These are phyloP conservation scores for Aphanocladium album DNA, from an alignment of 2,329 filamentous ascomycete genomes.

Conservation along the genomic window DNA sequence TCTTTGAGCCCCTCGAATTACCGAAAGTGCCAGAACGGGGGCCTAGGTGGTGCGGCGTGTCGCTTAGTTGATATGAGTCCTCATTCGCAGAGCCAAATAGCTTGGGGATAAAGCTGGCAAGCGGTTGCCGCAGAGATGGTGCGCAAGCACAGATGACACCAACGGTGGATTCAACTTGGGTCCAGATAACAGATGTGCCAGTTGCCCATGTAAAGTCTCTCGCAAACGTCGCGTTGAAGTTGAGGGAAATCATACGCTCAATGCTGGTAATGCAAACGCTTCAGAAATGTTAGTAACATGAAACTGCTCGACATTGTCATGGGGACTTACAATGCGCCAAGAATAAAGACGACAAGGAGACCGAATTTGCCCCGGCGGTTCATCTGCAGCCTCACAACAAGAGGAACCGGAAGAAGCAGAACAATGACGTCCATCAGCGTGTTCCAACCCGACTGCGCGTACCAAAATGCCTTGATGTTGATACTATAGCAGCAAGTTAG, in stretches of 20 bases:
- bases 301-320: neutral
- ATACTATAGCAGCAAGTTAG: neutral
- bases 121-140: slow-evolving; percentile 1
- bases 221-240: slow-evolving; percentile 10
- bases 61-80: slow-evolving; percentile 8
- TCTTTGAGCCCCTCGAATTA: slow-evolving; percentile 2
- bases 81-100: neutral
- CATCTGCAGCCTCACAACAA: slow-evolving; percentile 5
- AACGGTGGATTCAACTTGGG: slow-evolving; percentile 11
- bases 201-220: slow-evolving; percentile 11
- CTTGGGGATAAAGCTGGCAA: slow-evolving; percentile 1
- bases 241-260: slow-evolving; percentile 12
- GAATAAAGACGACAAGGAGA: slow-evolving; percentile 6
- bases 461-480: slow-evolving; percentile 12
- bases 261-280: slow-evolving; percentile 11
- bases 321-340: slow-evolving; percentile 4
- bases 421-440: slow-evolving; percentile 12
- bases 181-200: slow-evolving; percentile 8
- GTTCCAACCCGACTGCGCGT: slow-evolving; percentile 10
- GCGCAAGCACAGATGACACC: slow-evolving; percentile 11
- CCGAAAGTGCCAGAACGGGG: slow-evolving; percentile 6
- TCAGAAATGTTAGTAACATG: neutral
- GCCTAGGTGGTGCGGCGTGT: slow-evolving; percentile 1
- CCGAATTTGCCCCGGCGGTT: slow-evolving; percentile 8
- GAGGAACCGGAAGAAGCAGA: slow-evolving; percentile 3